These are phyloP conservation scores for Gossypium laxum DNA, from an alignment of 441 rosid genomes.

Conservation along the genomic window DNA sequence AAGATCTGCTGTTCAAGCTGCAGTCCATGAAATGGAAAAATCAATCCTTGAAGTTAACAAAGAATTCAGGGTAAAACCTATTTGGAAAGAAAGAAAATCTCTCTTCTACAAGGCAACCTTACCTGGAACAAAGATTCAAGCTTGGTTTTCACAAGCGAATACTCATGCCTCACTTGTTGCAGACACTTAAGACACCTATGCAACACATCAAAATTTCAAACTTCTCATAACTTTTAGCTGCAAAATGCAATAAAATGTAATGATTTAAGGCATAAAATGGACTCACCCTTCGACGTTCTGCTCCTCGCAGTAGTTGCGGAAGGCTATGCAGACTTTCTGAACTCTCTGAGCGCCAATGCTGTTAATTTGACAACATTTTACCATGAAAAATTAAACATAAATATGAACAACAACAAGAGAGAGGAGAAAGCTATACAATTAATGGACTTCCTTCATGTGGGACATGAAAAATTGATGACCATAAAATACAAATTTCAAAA, in stretches of 20 bases:
- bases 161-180: constrained; percentile 51
- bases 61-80: neutral
- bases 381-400: neutral
- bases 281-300: constrained; percentile 47
- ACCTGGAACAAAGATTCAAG: constrained; percentile 52
- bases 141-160: constrained; percentile 39
- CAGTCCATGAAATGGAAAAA: constrained; percentile 9
- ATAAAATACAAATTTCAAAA: neutral
- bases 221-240: neutral
- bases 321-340: constrained; percentile 41
- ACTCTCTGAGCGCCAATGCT: constrained; percentile 70
- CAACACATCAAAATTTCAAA: neutral
- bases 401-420: neutral
- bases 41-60: neutral
- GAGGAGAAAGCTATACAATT: neutral
- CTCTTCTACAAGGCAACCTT: neutral
- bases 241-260: neutral
- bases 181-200: constrained; percentile 49
- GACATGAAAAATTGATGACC: constrained; percentile 5
- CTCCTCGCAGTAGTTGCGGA: constrained; percentile 47
- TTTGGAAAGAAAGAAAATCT: neutral
- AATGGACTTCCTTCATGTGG: neutral
- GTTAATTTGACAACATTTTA: constrained; percentile 17
- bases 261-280: neutral
- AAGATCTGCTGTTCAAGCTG: constrained; percentile 48